Base-by-base conservation (phyloP, 2,329 filamentous ascomycete genomes). In the Verticillium longisporum region DNA sequence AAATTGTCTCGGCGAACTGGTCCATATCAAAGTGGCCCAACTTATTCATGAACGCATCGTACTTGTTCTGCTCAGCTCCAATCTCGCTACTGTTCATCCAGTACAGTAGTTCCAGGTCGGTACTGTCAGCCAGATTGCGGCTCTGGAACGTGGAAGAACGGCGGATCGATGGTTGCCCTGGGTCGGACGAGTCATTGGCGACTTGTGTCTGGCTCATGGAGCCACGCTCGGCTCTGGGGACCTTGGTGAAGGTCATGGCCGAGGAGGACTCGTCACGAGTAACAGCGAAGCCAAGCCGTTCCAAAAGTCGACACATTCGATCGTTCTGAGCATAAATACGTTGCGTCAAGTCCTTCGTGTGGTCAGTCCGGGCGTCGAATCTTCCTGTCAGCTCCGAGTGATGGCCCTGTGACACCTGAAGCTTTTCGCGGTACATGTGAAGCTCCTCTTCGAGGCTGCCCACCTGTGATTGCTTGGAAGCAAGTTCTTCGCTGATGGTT, bases 231-330 rank as follows among this genome's bases (percentile, higher is more conserved):
- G 83, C 77, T 18, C 83, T 82, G 4, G 86, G 83, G 36, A 88
- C 74, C 67, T 92, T 90, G 69, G 92, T 90, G 57, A 97, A 87
- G 1, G 83, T 75, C 83, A 96, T 91, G 14, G 81, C 81, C 31
- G 86, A 85, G 14, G 81, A 81, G 26, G 86, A 85, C 50, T 89
- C 87, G 64, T 92, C 87, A 36, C 91, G 87, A 2, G 86, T 86
- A 15, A 98, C 83, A 0, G 89, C 87, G 70, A 95, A 97, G 13
- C 94, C 94, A 4, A 98, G 81, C 34, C 92, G 86, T 70, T 98
- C 93, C 0, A 99, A 80, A 56, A 99, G 85, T 58, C 89, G 87
- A 62, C 85, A 84, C n/a, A 97, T 80, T 31, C 91, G 88, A 67
- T 96, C 90, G 64, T 95, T 93, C 64, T 97, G 91, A 1, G 86